These are phyloP conservation scores for Thinopyrum elongatum DNA, from an alignment of 176 grass and related monocot species.

Conservation along the genomic window DNA sequence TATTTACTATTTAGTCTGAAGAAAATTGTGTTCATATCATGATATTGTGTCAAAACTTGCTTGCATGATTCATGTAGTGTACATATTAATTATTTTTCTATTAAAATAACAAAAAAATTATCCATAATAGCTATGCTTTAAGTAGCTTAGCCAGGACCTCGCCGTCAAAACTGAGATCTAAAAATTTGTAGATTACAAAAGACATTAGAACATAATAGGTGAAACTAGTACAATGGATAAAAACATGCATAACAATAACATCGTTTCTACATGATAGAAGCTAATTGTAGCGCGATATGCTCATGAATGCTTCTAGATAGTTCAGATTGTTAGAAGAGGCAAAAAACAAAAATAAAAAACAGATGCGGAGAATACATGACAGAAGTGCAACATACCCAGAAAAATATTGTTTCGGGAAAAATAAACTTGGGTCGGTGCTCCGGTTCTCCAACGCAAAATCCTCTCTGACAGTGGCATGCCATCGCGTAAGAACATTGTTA, in stretches of 20 bases:
- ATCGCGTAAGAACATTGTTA: slow-evolving; percentile 20
- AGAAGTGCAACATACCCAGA: slow-evolving; percentile 25
- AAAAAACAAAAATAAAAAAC: not conserved
- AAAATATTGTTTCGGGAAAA: slow-evolving; percentile 75
- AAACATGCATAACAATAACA: slow-evolving; percentile 3
- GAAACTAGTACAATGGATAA: slow-evolving; percentile 19
- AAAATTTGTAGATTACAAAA: not conserved
- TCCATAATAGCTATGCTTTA: not conserved
- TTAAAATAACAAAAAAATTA: not conserved
- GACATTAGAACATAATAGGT: not conserved
- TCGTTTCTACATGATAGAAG: not conserved
- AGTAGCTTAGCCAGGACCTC: not conserved
- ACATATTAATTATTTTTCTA: not conserved
- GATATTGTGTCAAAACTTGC: not conserved
- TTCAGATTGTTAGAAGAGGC: not conserved
- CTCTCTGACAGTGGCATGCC: slow-evolving; percentile 52
- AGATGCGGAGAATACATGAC: not conserved
- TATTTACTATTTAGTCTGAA: not conserved
- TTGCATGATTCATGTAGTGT: not conserved
- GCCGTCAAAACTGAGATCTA: not conserved
- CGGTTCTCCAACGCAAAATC: slow-evolving; percentile 37
- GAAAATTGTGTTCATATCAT: not conserved
- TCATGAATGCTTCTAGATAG: slow-evolving; percentile 14
- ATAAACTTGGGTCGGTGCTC: slow-evolving; percentile 36
- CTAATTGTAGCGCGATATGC: not conserved